phyloP scores from a whole-genome alignment of 2,329 filamentous ascomycete species.

The Fusarium cyanostomum region DNA sequence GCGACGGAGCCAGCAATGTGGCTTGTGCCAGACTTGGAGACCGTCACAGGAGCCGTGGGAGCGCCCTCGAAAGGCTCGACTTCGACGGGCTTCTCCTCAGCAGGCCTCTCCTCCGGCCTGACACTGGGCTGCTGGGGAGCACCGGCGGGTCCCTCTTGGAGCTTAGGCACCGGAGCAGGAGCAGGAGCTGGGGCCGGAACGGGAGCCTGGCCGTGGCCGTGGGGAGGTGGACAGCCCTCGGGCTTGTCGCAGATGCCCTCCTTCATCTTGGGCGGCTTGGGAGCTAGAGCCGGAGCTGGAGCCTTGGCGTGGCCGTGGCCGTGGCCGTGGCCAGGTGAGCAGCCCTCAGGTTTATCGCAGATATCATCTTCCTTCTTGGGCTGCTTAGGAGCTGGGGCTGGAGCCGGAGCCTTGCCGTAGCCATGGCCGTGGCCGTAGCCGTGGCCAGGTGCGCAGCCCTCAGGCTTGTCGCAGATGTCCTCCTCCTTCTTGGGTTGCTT shows the following conservation, averaged over 20 bases:
- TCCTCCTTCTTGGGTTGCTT: neutral
- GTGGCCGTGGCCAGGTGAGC: neutral
- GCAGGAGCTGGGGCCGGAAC: slow-evolving; percentile 16
- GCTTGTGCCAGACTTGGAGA: slow-evolving; percentile 31
- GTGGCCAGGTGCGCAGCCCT: neutral
- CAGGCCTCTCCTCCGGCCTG: neutral
- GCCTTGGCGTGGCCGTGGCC: neutral
- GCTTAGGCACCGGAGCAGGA: slow-evolving; percentile 2
- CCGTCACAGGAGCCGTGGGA: slow-evolving; percentile 22
- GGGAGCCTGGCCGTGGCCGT: neutral
- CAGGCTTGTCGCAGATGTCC: neutral
- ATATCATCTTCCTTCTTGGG: slow-evolving; percentile 26
- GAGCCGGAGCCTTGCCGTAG: slow-evolving; percentile 10
- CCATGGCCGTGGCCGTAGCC: neutral
- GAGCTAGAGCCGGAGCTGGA: slow-evolving; percentile 13
- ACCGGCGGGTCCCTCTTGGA: too few species aligned
- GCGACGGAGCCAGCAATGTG: slow-evolving; percentile 23
- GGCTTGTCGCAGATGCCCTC: slow-evolving; percentile 21
- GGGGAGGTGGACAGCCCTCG: neutral
- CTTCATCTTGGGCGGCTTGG: slow-evolving; percentile 16
- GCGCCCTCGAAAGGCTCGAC: neutral
- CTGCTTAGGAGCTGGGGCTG: slow-evolving; percentile 5
- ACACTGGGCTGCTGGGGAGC: neutral
- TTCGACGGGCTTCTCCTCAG: slow-evolving; percentile 1
- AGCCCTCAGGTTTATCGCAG: slow-evolving; percentile 13